phyloP scores from a whole-genome alignment of 257 asterid species.

The Orobanche coerulescens region DNA sequence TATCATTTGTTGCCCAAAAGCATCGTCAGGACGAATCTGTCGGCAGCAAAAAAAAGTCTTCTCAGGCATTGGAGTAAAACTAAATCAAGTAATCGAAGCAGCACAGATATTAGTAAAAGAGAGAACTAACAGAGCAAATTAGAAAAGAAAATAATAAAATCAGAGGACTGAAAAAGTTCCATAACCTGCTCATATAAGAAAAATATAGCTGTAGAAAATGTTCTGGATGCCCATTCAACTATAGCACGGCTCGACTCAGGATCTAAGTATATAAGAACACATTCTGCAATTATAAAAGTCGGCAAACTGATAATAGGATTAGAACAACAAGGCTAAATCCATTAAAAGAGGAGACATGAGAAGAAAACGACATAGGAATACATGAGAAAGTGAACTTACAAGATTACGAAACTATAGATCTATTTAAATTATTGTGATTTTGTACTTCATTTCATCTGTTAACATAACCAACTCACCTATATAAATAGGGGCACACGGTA shows the following conservation, averaged over 20 bases:
- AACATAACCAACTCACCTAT: too few relatives aligned
- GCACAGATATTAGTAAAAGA: constrained; percentile 4
- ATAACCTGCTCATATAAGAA: constrained; percentile 96
- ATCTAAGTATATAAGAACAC: constrained; percentile 89
- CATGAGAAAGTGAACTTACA: not conserved
- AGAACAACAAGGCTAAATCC: constrained; percentile 34
- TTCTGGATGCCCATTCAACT: constrained; percentile 85
- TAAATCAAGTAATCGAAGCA: constrained; percentile 14
- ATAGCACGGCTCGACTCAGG: constrained; percentile 77
- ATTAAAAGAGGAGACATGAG: not conserved
- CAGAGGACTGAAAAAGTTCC: constrained; percentile 20
- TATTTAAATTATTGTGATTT: not conserved
- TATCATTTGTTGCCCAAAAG: constrained; percentile 98
- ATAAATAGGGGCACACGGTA: too few relatives aligned
- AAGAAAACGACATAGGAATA: not conserved
- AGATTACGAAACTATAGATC: not conserved
- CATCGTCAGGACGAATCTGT: constrained; percentile 96
- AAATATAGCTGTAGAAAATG: constrained; percentile 81
- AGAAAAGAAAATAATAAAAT: constrained; percentile 12
- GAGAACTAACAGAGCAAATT: not conserved
- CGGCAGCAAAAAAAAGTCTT: constrained; percentile 16
- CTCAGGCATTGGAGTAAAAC: constrained; percentile 11
- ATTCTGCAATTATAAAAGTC: constrained; percentile 98
- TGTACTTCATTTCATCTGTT: not conserved
- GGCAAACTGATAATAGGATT: constrained; percentile 93